Evolutionary conservation across 441 rosid genomes (phyloP).

Genomic region (Aquilaria agallochum): DNA sequence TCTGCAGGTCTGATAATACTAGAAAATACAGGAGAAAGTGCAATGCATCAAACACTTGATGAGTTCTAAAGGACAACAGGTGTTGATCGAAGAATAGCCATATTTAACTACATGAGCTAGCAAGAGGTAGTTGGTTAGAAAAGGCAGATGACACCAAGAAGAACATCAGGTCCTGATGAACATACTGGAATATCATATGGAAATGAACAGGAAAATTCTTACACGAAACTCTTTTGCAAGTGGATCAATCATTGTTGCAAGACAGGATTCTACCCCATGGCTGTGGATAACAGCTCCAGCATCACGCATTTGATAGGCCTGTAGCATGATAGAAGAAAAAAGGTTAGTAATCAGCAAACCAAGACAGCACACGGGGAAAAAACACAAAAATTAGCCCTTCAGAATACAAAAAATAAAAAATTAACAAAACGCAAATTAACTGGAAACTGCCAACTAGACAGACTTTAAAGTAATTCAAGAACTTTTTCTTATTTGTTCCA

Average conservation of each 20-base stretch:
- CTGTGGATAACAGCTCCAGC: constrained; percentile 99
- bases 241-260: constrained; percentile 91
- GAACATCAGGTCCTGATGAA: not conserved
- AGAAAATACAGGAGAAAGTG: no score
- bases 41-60: no score
- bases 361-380: not conserved
- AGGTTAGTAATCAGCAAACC: constrained; percentile 3
- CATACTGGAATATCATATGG: constrained; percentile 1
- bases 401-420: no score
- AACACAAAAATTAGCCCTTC: no score
- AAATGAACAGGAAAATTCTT: constrained; percentile 22
- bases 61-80: no score
- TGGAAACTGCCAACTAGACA: not conserved
- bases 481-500: no score
- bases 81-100: no score
- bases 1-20: no score
- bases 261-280: constrained; percentile 95
- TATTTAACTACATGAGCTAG: no score
- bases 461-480: not conserved
- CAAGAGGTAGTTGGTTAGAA: no score
- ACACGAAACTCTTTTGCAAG: constrained; percentile 78
- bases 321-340: constrained; percentile 15
- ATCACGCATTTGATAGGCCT: constrained; percentile 86
- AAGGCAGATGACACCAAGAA: no score
- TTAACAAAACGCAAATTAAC: not conserved